phyloP scores from a whole-genome alignment of 2,329 filamentous ascomycete genomes.

The Graphilbum ipis-grandicollis region DNA sequence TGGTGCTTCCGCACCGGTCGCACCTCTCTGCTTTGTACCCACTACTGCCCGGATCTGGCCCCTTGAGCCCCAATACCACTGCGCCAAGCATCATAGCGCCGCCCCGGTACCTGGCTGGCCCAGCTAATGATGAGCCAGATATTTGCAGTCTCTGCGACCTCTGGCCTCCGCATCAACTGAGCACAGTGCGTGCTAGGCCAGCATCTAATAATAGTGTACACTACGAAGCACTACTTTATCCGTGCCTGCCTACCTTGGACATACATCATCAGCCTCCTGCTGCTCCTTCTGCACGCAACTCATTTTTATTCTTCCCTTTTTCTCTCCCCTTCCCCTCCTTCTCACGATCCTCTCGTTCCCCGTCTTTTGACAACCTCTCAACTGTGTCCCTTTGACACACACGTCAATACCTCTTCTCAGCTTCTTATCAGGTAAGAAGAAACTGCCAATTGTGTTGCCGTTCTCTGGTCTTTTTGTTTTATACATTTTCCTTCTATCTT shows the following conservation, averaged over 20 bases:
- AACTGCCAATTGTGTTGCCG: no score
- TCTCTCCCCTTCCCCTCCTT: not conserved
- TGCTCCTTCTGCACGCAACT: slow-evolving; percentile 1
- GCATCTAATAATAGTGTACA: not conserved
- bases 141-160: slow-evolving; percentile 4
- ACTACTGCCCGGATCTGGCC: no score
- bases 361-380: not conserved
- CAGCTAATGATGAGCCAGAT: slow-evolving; percentile 9
- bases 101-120: slow-evolving; percentile 2
- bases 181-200: not conserved
- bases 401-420: no score
- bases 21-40: no score
- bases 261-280: slow-evolving; percentile 4
- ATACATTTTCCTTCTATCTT: no score
- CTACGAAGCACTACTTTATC: no score
- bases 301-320: not conserved
- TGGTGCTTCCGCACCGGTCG: no score
- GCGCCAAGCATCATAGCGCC: no score
- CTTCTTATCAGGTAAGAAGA: no score
- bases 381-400: not conserved
- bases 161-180: not conserved
- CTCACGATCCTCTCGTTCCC: not conserved
- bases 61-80: no score
- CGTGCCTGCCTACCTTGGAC: slow-evolving; percentile 1
- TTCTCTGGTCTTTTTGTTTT: no score